These are phyloP conservation scores for Agastache rugosa DNA, from an alignment of 257 asterid genomes.

Conservation along the genomic window DNA sequence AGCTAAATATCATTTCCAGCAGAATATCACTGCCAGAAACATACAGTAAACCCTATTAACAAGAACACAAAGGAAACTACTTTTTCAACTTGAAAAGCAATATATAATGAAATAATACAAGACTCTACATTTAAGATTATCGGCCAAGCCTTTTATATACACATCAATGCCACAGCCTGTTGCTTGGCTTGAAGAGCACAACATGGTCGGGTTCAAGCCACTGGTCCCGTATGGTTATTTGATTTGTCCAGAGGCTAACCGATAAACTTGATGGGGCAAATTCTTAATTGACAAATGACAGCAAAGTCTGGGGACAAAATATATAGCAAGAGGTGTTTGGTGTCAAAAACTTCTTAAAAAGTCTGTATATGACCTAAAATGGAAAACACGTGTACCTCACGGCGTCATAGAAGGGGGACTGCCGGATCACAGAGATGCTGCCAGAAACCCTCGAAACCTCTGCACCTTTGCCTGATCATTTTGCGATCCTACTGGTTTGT, in stretches of 20 bases:
- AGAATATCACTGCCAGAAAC: constrained; percentile 41
- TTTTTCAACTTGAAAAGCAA: constrained; percentile 37
- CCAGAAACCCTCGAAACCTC: constrained; percentile 56
- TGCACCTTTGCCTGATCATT: constrained; percentile 47
- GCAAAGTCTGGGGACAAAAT: constrained; percentile 30
- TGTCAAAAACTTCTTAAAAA: background rate
- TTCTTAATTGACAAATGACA: constrained; percentile 28
- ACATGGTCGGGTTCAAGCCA: constrained; percentile 31
- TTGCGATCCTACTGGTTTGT: constrained; percentile 36
- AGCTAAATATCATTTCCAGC: constrained; percentile 25
- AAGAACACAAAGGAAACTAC: constrained; percentile 32
- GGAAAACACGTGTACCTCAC: constrained; percentile 35
- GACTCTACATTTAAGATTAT: constrained; percentile 48
- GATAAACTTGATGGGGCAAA: constrained; percentile 31
- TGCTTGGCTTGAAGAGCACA: constrained; percentile 42
- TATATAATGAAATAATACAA: constrained; percentile 40
- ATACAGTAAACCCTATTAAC: constrained; percentile 36
- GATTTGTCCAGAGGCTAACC: constrained; percentile 26
- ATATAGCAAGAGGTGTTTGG: background rate
- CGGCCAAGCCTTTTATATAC: constrained; percentile 55
- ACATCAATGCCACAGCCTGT: constrained; percentile 41
- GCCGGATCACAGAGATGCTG: constrained; percentile 44
- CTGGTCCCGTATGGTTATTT: constrained; percentile 32
- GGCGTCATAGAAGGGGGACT: constrained; percentile 16
- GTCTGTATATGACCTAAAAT: background rate